Percentiles rank a stretch among this genome's conserved stretches.
Evolutionary conservation across 1,284 basidiomycete genomes (phyloP).

Genomic region (Sphaerobolus stellatus): DNA sequence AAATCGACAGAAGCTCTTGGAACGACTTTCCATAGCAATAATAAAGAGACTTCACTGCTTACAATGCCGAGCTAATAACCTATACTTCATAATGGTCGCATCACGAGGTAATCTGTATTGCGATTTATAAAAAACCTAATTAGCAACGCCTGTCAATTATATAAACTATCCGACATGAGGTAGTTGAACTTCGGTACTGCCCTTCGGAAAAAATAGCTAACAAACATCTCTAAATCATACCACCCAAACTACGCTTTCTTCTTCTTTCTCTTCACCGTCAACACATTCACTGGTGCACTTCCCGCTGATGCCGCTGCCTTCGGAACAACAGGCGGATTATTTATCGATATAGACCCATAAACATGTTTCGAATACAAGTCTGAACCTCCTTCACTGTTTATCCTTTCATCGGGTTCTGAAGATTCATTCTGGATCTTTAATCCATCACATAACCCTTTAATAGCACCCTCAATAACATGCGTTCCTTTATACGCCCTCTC

Average conservation of each 20-base stretch:
- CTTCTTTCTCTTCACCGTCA: constrained; percentile 39
- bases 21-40: too few relatives aligned
- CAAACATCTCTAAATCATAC: too few relatives aligned
- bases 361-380: constrained; percentile 12
- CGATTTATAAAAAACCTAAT: too few relatives aligned
- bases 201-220: too few relatives aligned
- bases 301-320: constrained; percentile 2
- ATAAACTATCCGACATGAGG: too few relatives aligned
- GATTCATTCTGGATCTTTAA: constrained; percentile 28
- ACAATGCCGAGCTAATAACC: too few relatives aligned
- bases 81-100: too few relatives aligned
- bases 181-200: too few relatives aligned
- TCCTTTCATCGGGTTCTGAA: not conserved
- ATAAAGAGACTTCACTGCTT: too few relatives aligned
- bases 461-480: constrained; percentile 63
- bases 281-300: constrained; percentile 30
- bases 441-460: constrained; percentile 70
- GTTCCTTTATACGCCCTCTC: constrained; percentile 68
- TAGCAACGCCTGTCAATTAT: too few relatives aligned
- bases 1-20: too few relatives aligned
- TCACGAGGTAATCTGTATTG: too few relatives aligned
- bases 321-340: constrained; percentile 12
- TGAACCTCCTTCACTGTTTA: constrained; percentile 19
- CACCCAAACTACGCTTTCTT: constrained; percentile 6
- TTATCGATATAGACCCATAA: constrained; percentile 11